phyloP scores from a whole-genome alignment of 2,329 filamentous ascomycete genomes.

The Aureobasidium sp. region DNA sequence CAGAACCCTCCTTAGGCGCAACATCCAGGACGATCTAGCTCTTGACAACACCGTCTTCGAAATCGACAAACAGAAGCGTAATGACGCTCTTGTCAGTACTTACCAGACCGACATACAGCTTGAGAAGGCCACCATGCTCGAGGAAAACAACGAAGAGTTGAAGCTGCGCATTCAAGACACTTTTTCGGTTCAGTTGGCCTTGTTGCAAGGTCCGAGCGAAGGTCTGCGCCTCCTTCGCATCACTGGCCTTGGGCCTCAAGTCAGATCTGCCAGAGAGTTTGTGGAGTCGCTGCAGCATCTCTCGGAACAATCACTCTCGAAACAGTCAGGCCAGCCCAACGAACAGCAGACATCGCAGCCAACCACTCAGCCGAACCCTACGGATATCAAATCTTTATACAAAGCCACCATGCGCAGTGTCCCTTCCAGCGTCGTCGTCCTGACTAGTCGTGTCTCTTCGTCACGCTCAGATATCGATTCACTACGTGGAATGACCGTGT shows the following conservation, averaged over 20 bases:
- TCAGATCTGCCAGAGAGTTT: neutral
- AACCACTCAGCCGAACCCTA: neutral
- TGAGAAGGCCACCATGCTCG: neutral
- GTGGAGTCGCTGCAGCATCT: neutral
- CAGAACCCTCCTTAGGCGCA: neutral
- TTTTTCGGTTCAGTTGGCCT: neutral
- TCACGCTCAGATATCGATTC: neutral
- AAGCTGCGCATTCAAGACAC: neutral
- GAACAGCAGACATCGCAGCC: neutral
- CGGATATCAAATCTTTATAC: neutral
- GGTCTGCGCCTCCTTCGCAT: neutral
- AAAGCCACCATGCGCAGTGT: constrained; percentile 4
- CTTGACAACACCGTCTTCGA: neutral
- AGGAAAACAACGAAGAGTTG: neutral
- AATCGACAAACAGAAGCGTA: neutral
- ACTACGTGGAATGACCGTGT: constrained; percentile 51
- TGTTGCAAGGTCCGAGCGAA: neutral
- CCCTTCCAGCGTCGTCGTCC: neutral
- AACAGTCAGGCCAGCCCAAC: neutral
- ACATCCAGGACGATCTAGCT: neutral
- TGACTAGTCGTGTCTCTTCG: neutral
- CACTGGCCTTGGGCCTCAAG: neutral
- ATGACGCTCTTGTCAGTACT: neutral
- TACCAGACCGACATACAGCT: neutral
- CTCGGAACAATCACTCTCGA: neutral